These are phyloP conservation scores for Marasmius sp. DNA, from an alignment of 1,284 basidiomycete genomes.

Conservation along the genomic window DNA sequence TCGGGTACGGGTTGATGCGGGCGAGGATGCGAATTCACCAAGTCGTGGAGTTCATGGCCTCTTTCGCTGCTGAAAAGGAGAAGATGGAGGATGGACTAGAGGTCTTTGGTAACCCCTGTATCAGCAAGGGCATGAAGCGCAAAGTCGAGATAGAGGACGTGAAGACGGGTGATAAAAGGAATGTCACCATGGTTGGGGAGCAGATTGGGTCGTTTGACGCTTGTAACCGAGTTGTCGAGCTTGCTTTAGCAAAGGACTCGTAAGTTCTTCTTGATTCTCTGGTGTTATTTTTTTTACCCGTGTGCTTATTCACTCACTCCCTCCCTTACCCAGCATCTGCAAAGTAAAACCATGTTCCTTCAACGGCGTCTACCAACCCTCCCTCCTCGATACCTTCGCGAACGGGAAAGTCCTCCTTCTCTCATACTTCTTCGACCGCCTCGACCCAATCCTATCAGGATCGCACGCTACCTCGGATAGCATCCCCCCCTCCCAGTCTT, in stretches of 20 bases:
- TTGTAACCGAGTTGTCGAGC: slow-evolving; percentile 83
- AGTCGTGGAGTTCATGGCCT: slow-evolving; percentile 86
- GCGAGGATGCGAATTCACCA: slow-evolving; percentile 87
- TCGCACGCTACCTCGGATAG: slow-evolving; percentile 11
- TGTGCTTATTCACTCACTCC: slow-evolving; percentile 4
- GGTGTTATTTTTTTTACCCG: slow-evolving; percentile 1
- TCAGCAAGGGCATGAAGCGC: slow-evolving; percentile 68
- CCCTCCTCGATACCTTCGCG: slow-evolving; percentile 88
- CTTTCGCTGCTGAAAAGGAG: slow-evolving; percentile 29
- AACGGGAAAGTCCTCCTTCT: slow-evolving; percentile 79
- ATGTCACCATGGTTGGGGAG: slow-evolving; percentile 81
- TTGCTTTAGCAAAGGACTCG: slow-evolving; percentile 96
- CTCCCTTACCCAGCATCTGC: slow-evolving; percentile 62
- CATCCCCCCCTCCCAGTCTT: slow-evolving; percentile 8
- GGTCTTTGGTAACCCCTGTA: slow-evolving; percentile 70
- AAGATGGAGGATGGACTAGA: neutral
- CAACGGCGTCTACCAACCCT: slow-evolving; percentile 96
- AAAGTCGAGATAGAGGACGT: slow-evolving; percentile 71
- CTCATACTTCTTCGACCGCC: slow-evolving; percentile 97
- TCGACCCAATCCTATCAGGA: slow-evolving; percentile 72
- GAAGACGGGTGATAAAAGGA: slow-evolving; percentile 42
- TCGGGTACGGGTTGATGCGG: slow-evolving; percentile 95
- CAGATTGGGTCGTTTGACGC: slow-evolving; percentile 84
- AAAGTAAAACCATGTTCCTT: slow-evolving; percentile 93
- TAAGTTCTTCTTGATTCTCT: slow-evolving; percentile 41